Base-by-base conservation (phyloP, 306 rosid genomes). In the Delonix regia region DNA sequence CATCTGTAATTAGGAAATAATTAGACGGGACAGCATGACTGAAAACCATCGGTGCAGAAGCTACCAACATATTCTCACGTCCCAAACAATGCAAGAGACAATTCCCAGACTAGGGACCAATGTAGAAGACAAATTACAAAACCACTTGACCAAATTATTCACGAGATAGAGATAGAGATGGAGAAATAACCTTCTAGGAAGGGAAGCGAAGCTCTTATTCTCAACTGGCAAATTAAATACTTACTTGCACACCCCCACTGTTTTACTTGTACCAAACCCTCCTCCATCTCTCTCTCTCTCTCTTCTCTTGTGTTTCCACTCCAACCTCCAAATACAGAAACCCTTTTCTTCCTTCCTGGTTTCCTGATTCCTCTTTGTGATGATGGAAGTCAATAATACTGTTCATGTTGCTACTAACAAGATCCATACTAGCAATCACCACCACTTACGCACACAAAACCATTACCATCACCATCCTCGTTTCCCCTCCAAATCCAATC, bases 331-430 rank as follows among this genome's bases (percentile, higher is more conserved):
- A 71, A 45, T 56, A 42, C 73, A 63, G 19, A 51, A 69, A 48
- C 42, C 83, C 80, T 55, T 76, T 47, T 47, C 55, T 74, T 45
- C 19, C 47, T 2, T 51, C 45, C 42, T 79, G 64, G 34, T 25
- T 57, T 27, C n/a, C 36, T 76, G 34, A 11, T 57, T 27, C n/a
- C 36, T 76, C 74, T 75, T 79, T 79, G 81, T 80, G 53, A 3
- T 12, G 13, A 96, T 96, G 99, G 97, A 93, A 78, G 83, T 74
- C 72, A 86, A 83, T 81, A 53, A 30, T 25, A 75, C 71, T 10
- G 64, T n/a, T n/a, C n/a, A n/a, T n/a, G n/a, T 57, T 0, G 64
- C 13, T 57, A 5, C n/a, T 30, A 52, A 79, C 36, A 59, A 42
- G 53, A 84, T 77, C 87, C 84, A 81, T 6, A 57, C 82, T 47